Conservation (phyloP, 345 rosid genomes). For the Ricinus communis region DNA sequence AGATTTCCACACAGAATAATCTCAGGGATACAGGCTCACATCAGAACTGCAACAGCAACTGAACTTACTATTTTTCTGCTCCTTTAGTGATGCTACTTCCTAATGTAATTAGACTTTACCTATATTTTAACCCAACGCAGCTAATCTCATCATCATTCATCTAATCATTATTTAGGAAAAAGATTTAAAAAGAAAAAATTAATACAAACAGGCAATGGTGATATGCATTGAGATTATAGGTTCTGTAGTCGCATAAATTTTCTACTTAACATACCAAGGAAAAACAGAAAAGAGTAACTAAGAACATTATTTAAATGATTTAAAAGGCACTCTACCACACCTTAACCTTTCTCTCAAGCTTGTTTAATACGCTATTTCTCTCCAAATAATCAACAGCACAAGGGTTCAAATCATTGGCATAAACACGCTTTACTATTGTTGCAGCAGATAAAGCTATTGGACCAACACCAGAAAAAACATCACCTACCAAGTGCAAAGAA, state of each 20-base stretch:
- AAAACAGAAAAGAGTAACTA: background rate
- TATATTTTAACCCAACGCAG: background rate
- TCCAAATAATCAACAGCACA: conserved; percentile 73
- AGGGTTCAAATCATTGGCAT: conserved; percentile 92
- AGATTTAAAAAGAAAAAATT: background rate
- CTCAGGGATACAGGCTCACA: background rate
- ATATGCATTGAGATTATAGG: no score
- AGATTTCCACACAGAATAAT: background rate
- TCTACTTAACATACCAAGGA: background rate
- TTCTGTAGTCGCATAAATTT: background rate
- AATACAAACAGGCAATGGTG: no score
- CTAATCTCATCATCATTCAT: background rate
- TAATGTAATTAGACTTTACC: background rate
- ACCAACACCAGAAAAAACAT: conserved; percentile 84
- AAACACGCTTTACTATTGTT: conserved; percentile 73
- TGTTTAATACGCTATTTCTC: conserved; percentile 70
- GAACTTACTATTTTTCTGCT: background rate
- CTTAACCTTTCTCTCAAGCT: conserved; percentile 71
- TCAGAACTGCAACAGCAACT: background rate
- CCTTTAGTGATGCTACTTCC: background rate
- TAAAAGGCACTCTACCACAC: conserved; percentile 32
- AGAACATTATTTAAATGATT: background rate
- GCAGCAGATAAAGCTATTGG: conserved; percentile 84
- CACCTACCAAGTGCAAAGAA: conserved; percentile 49
- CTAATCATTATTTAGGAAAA: background rate